Evolutionary conservation across 2,329 filamentous ascomycete genomes (phyloP).

Genomic region (Bipolaris bicolor): DNA sequence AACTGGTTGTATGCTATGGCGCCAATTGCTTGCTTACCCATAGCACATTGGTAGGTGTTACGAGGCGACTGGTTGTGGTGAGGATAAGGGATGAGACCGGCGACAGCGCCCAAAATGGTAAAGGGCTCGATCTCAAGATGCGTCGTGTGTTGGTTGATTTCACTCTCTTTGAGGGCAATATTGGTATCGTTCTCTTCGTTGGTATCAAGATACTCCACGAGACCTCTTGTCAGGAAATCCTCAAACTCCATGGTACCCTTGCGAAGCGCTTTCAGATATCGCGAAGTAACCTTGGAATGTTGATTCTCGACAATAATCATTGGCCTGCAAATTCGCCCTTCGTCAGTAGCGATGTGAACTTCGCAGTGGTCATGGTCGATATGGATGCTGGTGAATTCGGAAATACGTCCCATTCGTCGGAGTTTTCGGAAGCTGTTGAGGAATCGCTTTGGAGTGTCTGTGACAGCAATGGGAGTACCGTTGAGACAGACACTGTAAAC

Average conservation of each 20-base stretch:
- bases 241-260: constrained; percentile 88
- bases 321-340: constrained; percentile 93
- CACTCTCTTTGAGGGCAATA: constrained; percentile 85
- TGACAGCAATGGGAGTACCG: constrained; percentile 89
- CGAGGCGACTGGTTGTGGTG: constrained; percentile 98
- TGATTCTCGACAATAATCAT: constrained; percentile 94
- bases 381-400: constrained; percentile 94
- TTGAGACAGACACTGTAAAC: constrained; percentile 94
- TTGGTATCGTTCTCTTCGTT: constrained; percentile 98
- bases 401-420: constrained; percentile 87
- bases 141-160: constrained; percentile 82
- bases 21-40: constrained; percentile 99
- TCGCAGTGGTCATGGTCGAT: constrained; percentile 92
- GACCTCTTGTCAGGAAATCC: constrained; percentile 85
- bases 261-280: constrained; percentile 81
- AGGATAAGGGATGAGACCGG: constrained; percentile 94
- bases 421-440: constrained; percentile 83
- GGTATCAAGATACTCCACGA: constrained; percentile 96
- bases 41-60: constrained; percentile 99
- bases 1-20: constrained; percentile 99
- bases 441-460: constrained; percentile 84
- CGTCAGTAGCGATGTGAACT: constrained; percentile 94
- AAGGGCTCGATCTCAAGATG: constrained; percentile 98
- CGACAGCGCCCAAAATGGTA: constrained; percentile 92
- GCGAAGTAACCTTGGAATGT: constrained; percentile 77